Evolutionary conservation across 2,329 filamentous ascomycete species (phyloP), one percentile per base, ranked within the genome.

Genomic region (Elsinoe arachidis): DNA sequence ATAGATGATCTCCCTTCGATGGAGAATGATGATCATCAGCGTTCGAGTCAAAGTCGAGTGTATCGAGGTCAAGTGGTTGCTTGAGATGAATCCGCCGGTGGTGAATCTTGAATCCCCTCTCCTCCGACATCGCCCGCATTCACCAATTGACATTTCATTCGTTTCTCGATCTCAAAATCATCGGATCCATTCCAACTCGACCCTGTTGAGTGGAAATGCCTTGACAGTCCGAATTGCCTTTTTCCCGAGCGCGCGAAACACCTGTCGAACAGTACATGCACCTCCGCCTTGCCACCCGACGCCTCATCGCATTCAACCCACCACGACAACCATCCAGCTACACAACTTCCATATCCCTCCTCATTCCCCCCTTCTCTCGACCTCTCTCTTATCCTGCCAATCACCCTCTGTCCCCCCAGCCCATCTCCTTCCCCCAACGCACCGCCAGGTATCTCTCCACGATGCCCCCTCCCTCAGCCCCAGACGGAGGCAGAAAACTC

Each of bases 401-500:
- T 19, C 6, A 33, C 33, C 51, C 3, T n/a, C 10, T 12, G 2
- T 23, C 38, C 6, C 19, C 33, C n/a, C 46, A 26, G 12, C 10
- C 21, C 46, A 37, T 38, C 30, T 33, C 46, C 33, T 3, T 46
- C 39, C 44, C 35, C 23, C 19, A 33, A 39, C 37, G 10, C n/a
- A 5, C 52, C 23, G 35, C 53, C 41, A 37, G 12, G 5, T 9
- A 33, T 9, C 3, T 12, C 12, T 1, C 38, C 19, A 37, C 54
- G 26, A 46, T 49, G 39, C 4, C 26, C 10, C 55, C 46, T 34
- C 33, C 26, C 10, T 39, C 37, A 11, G n/a, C 51, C 14, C 57
- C 26, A 5, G 9, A 9, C 5, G 4, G 9, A 30, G 15, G 15
- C 19, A 23, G 56, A 23, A 70, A 68, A 34, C 69, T 79, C 59